Base-by-base conservation (phyloP, 2,329 filamentous ascomycete genomes). In the Didymella glomerata region DNA sequence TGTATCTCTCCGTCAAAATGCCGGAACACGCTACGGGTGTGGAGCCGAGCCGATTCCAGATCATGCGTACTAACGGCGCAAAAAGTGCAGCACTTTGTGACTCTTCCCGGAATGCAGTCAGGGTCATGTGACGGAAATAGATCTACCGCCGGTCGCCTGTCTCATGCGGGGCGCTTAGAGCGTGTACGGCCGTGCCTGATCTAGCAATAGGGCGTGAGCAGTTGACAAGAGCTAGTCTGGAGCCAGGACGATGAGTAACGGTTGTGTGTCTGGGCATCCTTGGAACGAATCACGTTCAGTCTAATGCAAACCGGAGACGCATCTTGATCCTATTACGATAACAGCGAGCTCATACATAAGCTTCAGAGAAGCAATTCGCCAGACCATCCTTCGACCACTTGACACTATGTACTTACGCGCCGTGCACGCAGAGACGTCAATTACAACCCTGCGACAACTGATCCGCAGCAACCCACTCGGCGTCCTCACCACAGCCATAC, bases 401-500 rank as follows among this genome's bases (percentile, higher is more conserved):
- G 34, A 38, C 34, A 38, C n/a, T 27, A 89, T 90, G 87, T 85
- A 88, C 75, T 81, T 89, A 11, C 62, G 63, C 3, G 52, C 58
- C 25, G 57, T 66, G 3, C 65, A 69, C 71, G 83, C 80, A 10
- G 87, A 89, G 63, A 65, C 75, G 8, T 72, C 78, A 54, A 77
- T 85, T 54, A 74, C 78, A 0, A 75, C 76, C 2, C 80, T 90
- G 22, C 82, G 82, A 32, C 74, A 83, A 54, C 78, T 90, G 50
- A 86, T 90, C 66, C 51, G 49, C 25, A 47, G 36, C n/a, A 85
- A 88, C 66, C 85, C 87, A 0, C 78, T 90, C 0, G 88, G 88
- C 1, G 78, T 89, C 14, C 68, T 90, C 8, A 89, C 85, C 9
- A 90, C 88, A 0, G 85, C 85, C 5, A 84, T 90, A 30, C 47